A percentile compares a stretch with the other conserved stretches of the same genome.
These are phyloP conservation scores for Musa balbisiana DNA, from an alignment of 202 grass and related monocot genomes.

Conservation along the genomic window DNA sequence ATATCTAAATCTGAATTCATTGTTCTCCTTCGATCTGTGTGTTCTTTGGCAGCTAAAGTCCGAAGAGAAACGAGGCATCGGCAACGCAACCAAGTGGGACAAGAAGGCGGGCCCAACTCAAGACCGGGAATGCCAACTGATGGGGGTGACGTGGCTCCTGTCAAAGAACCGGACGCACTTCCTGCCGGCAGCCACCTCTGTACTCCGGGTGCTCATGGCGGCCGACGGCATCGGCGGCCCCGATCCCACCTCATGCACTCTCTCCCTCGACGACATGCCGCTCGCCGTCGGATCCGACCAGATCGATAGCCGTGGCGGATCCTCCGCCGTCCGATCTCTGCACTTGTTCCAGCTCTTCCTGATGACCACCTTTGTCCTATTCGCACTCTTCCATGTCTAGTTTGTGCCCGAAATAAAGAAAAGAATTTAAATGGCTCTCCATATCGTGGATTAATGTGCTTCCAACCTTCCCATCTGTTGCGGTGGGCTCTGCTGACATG, in stretches of 20 bases:
- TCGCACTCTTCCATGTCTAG: conserved; percentile 9
- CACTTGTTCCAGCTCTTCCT: not conserved
- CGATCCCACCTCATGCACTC: conserved; percentile 49
- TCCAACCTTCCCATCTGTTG: not conserved
- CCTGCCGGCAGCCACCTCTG: conserved; percentile 42
- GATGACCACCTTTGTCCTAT: not conserved
- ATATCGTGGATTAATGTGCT: not conserved
- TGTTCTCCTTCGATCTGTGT: not conserved
- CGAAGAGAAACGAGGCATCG: not conserved
- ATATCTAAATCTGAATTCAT: not conserved
- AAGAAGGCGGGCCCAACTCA: conserved; percentile 13
- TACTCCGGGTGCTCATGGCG: conserved; percentile 63
- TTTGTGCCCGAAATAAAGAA: not conserved
- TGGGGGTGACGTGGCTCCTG: conserved; percentile 87
- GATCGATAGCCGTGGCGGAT: conserved; percentile 20
- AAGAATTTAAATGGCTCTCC: not conserved
- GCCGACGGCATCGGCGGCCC: conserved; percentile 32
- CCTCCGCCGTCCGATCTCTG: not conserved
- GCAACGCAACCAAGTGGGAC: conserved; percentile 13
- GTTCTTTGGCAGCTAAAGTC: conserved; percentile 46
- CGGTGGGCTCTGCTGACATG: not conserved
- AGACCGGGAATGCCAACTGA: conserved; percentile 67
- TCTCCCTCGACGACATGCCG: conserved; percentile 53
- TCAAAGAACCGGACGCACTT: conserved; percentile 65
- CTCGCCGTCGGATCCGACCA: conserved; percentile 48